phyloP scores from a whole-genome alignment of 2,329 filamentous ascomycete species.

The Curvularia verruculosa region DNA sequence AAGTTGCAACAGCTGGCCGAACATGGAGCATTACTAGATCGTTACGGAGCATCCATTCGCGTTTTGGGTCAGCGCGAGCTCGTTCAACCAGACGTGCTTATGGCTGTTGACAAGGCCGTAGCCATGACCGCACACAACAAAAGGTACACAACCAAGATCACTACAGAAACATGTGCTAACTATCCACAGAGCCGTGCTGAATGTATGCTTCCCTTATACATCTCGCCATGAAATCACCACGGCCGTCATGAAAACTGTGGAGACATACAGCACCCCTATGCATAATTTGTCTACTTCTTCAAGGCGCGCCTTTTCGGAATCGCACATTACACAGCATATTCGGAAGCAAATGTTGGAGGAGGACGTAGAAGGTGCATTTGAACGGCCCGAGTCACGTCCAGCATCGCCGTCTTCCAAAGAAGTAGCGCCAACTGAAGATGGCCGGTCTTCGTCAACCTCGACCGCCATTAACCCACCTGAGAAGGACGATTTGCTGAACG shows the following conservation, averaged over 20 bases:
- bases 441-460: constrained; percentile 47
- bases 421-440: constrained; percentile 34
- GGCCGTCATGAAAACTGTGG: constrained; percentile 84
- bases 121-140: constrained; percentile 87
- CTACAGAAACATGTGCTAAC: constrained; percentile 10
- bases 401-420: constrained; percentile 46
- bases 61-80: constrained; percentile 84
- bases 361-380: constrained; percentile 42
- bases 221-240: constrained; percentile 94
- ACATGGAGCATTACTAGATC: constrained; percentile 89
- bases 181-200: constrained; percentile 67
- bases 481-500: constrained; percentile 33
- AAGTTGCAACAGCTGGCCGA: constrained; percentile 91
- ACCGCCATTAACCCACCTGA: constrained; percentile 46
- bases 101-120: constrained; percentile 84
- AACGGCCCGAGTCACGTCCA: constrained; percentile 37
- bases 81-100: constrained; percentile 84
- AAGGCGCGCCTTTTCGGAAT: constrained; percentile 80
- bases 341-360: constrained; percentile 57
- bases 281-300: constrained; percentile 57
- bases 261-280: constrained; percentile 80
- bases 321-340: constrained; percentile 85
- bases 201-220: constrained; percentile 98
- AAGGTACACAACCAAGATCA: constrained; percentile 59
- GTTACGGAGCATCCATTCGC: constrained; percentile 86